Conservation (phyloP, 176 grass and related monocot species). For the Musa acuminata region DNA sequence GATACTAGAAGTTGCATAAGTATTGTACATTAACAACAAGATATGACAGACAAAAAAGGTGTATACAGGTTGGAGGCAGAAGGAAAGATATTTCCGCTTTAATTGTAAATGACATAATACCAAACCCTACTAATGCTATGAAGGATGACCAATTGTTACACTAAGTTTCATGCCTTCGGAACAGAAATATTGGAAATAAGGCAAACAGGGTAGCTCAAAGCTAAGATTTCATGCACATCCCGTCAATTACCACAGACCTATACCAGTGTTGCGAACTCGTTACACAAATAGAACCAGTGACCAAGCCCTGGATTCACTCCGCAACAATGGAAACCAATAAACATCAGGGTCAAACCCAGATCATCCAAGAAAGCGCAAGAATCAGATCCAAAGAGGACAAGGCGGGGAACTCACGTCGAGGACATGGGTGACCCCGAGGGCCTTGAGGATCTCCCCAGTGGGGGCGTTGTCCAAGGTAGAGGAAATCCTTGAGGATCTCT, state of each 20-base stretch:
- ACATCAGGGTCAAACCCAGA: neutral
- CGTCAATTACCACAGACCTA: neutral
- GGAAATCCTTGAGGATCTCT: conserved; percentile 67
- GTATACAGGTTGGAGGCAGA: no score
- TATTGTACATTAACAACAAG: no score
- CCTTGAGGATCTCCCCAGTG: conserved; percentile 53
- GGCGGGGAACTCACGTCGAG: conserved; percentile 48
- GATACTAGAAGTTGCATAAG: no score
- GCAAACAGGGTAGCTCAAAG: neutral
- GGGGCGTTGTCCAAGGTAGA: conserved; percentile 91
- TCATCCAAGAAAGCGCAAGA: neutral
- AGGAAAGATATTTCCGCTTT: no score
- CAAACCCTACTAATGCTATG: no score
- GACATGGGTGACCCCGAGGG: conserved; percentile 55
- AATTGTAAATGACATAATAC: no score
- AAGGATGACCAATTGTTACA: no score
- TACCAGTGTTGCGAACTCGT: neutral
- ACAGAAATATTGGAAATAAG: no score
- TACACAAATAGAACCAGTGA: neutral
- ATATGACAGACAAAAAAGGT: no score
- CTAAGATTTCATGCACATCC: neutral
- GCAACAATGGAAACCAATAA: neutral
- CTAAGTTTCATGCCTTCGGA: no score
- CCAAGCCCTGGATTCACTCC: no score
- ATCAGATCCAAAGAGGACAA: no score